These are phyloP conservation scores for Penicillium corylophilum DNA, from an alignment of 2,329 filamentous ascomycete genomes.

Conservation along the genomic window DNA sequence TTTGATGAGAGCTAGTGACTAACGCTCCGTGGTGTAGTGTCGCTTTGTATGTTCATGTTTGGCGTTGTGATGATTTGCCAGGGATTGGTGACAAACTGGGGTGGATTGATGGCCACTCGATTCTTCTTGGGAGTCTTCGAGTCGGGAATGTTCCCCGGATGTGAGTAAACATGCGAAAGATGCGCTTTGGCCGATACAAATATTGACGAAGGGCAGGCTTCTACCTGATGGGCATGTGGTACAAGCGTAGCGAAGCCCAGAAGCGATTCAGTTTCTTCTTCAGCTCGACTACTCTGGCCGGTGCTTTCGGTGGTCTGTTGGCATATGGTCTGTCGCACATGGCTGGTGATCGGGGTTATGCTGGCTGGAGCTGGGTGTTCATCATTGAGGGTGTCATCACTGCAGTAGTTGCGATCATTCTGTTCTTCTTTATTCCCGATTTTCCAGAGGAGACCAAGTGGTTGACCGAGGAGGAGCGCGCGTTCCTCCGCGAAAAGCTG, in stretches of 20 bases:
- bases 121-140: constrained; percentile 84
- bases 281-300: constrained; percentile 63
- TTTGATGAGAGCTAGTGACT: not conserved
- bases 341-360: constrained; percentile 57
- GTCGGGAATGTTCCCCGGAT: constrained; percentile 69
- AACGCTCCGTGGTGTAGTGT: constrained; percentile 46
- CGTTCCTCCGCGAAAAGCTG: constrained; percentile 65
- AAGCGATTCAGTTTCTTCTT: constrained; percentile 95
- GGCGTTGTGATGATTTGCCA: constrained; percentile 73
- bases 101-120: constrained; percentile 71
- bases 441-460: constrained; percentile 75
- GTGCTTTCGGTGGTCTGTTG: constrained; percentile 62
- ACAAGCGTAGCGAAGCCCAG: constrained; percentile 81
- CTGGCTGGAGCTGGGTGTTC: constrained; percentile 52
- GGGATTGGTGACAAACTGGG: constrained; percentile 75
- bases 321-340: constrained; percentile 62
- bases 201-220: constrained; percentile 32
- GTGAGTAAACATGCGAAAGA: constrained; percentile 35
- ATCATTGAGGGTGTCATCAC: constrained; percentile 66
- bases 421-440: constrained; percentile 67
- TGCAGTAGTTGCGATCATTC: constrained; percentile 57
- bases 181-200: not conserved
- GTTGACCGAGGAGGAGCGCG: constrained; percentile 68
- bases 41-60: constrained; percentile 80
- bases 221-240: constrained; percentile 78